Conservation (phyloP, 2,329 filamentous ascomycete genomes). For the Cordyceps cateniannulata region DNA sequence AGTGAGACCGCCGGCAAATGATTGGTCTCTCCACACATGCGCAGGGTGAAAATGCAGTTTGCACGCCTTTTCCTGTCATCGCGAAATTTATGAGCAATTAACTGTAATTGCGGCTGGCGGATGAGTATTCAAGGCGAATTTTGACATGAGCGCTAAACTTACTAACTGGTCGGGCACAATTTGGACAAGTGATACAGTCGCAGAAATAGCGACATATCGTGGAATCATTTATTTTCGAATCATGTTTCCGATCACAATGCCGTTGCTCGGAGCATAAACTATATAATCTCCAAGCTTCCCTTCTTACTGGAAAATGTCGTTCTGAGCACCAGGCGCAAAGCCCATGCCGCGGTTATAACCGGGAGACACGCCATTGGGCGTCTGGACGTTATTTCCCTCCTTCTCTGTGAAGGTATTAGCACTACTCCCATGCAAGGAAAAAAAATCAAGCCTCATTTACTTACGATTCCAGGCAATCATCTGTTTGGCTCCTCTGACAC, state of each 20-base stretch:
- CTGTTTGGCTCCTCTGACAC: constrained; percentile 39
- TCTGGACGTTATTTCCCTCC: constrained; percentile 1
- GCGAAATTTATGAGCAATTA: no score
- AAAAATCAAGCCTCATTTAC: neutral
- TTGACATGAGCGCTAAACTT: no score
- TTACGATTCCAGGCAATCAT: constrained; percentile 39
- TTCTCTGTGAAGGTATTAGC: neutral
- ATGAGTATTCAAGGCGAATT: no score
- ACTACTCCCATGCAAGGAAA: neutral
- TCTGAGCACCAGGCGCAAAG: neutral
- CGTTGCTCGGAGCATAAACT: no score
- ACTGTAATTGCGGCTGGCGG: no score
- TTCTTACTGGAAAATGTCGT: neutral
- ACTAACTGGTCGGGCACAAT: no score
- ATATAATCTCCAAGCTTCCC: no score
- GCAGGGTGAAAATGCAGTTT: neutral
- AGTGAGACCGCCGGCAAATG: neutral
- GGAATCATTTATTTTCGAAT: neutral
- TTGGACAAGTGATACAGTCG: no score
- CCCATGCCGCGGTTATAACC: neutral
- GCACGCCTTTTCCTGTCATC: neutral
- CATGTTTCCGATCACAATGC: neutral
- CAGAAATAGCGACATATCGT: no score
- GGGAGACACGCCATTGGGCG: neutral
- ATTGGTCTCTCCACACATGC: neutral